Evolutionary conservation across 371 early-diverging fungal genomes (phyloP), one percentile per base, ranked within the genome.

Genomic region (Rhizopus arrhizus): DNA sequence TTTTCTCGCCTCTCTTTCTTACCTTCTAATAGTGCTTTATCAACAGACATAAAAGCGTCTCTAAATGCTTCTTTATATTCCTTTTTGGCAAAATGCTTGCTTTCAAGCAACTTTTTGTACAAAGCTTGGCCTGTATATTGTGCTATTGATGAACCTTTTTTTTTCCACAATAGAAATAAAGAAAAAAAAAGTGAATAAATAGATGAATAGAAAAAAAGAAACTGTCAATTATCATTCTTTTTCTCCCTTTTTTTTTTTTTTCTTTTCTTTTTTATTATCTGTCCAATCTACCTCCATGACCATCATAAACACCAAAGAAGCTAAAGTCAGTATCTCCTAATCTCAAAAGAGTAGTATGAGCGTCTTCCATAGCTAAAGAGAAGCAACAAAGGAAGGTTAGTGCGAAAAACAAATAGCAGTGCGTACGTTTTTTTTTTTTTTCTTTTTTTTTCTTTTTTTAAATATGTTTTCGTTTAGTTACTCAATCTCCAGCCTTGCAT

Each of bases 401-500:
- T 10, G 2, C 40, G 12, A 40, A 40, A 12, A 40, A 40, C 8
- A 40, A 2, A 40, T 10, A 40, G 12, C 8, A 40, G 12, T 10
- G 12, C 8, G 12, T 10, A n/a, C 29, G 15, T n/a, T 15, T 6
- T 36, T 33, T 52, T 7, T 48, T 29, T 51, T n/a, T 33, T 11
- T 1, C 16, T 31, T 15, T 43, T n/a, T 15, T 15, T 43, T 43
- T 43, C n/a, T 28, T 49, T 50, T 36, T 42, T 42, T 5, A 12
- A 46, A 40, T 8, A 59, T 48, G 22, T 0, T 22, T 22, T 22
- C 22, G 22, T 22, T 22, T 22, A 22, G 22, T 67, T 91, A 96
- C 95, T 92, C 61, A 96, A 85, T 75, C 98, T 86, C 98, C 98
- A 98, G 58, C 98, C 98, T 82, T 98, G 97, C 98, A 98, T 98